Conservation (phyloP, 2,329 filamentous ascomycete species). For the Alternaria ventricosa region DNA sequence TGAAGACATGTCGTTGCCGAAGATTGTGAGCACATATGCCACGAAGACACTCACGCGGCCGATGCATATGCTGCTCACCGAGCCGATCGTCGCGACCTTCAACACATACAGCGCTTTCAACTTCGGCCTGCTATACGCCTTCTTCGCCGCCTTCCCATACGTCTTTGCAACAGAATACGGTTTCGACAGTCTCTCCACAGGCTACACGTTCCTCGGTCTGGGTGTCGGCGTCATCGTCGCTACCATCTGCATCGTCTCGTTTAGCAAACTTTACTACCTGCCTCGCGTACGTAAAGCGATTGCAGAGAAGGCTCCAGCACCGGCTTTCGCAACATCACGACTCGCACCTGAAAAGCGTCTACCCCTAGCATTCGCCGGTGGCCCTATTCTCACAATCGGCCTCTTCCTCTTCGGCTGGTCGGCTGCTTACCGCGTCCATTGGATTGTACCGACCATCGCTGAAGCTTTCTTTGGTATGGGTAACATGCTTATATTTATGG, state of each 20-base stretch:
- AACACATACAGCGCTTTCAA: conserved; percentile 31
- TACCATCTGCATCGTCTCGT: not conserved
- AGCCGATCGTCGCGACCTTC: conserved; percentile 31
- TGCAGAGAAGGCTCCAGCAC: not conserved
- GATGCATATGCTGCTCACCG: conserved; percentile 49
- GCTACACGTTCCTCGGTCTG: conserved; percentile 13
- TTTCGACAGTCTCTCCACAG: conserved; percentile 9
- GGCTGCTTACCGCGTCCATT: conserved; percentile 43
- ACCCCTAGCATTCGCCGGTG: conserved; percentile 44
- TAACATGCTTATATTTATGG: conserved; percentile 13
- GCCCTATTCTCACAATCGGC: conserved; percentile 37
- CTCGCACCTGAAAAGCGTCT: conserved; percentile 42
- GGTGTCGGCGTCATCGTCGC: conserved; percentile 9
- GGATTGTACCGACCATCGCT: conserved; percentile 47
- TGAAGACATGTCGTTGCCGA: conserved; percentile 9
- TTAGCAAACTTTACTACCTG: conserved; percentile 7
- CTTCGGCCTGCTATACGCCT: conserved; percentile 33
- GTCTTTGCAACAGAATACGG: conserved; percentile 26
- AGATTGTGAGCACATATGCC: conserved; percentile 7
- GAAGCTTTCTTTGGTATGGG: conserved; percentile 17
- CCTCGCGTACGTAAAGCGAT: conserved; percentile 3
- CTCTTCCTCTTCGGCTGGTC: conserved; percentile 53
- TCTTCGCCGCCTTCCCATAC: conserved; percentile 32
- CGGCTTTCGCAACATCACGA: conserved; percentile 15
- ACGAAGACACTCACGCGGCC: conserved; percentile 53